phyloP scores from a whole-genome alignment of 2,329 filamentous ascomycete species.

The Aspergillus novofumigatus region DNA sequence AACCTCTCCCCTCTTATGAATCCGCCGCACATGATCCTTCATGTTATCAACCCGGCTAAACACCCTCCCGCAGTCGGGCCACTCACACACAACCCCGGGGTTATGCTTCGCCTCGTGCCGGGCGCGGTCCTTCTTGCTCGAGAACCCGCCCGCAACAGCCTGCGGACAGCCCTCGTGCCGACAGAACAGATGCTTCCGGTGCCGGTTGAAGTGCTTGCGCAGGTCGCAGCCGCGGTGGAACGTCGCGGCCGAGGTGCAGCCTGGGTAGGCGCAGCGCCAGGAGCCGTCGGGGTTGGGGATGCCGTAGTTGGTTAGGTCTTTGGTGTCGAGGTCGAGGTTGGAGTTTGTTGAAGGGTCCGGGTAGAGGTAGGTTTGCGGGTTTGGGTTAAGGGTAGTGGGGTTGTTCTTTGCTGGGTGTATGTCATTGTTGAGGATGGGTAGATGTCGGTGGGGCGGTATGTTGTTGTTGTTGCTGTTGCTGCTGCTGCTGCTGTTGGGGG shows the following conservation, averaged over 20 bases:
- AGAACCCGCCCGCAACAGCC: slow-evolving; percentile 54
- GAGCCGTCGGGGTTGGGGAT: slow-evolving; percentile 33
- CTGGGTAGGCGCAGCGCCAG: slow-evolving; percentile 57
- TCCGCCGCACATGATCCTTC: slow-evolving; percentile 47
- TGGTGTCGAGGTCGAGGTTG: slow-evolving; percentile 6
- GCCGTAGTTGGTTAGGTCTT: slow-evolving; percentile 31
- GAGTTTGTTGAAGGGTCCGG: not conserved
- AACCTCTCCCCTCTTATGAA: slow-evolving; percentile 30
- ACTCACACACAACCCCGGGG: slow-evolving; percentile 56
- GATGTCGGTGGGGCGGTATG: not conserved
- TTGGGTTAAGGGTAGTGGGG: not conserved
- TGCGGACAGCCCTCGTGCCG: slow-evolving; percentile 57
- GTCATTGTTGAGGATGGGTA: not conserved
- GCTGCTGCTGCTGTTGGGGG: no score
- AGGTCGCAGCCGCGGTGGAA: slow-evolving; percentile 60
- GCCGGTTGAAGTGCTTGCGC: slow-evolving; percentile 60
- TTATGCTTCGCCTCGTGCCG: slow-evolving; percentile 62
- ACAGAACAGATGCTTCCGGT: slow-evolving; percentile 60
- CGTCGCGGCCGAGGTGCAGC: slow-evolving; percentile 55
- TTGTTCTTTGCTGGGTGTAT: not conserved
- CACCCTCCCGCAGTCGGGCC: slow-evolving; percentile 53
- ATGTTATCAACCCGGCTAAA: slow-evolving; percentile 62
- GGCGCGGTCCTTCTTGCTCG: slow-evolving; percentile 59
- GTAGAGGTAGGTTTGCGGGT: not conserved
- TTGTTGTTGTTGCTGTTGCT: not conserved